A percentile compares a stretch with the other conserved stretches of the same genome.
These are phyloP conservation scores for Sporothrix phasma DNA, from an alignment of 2,329 filamentous ascomycete genomes.

Conservation along the genomic window DNA sequence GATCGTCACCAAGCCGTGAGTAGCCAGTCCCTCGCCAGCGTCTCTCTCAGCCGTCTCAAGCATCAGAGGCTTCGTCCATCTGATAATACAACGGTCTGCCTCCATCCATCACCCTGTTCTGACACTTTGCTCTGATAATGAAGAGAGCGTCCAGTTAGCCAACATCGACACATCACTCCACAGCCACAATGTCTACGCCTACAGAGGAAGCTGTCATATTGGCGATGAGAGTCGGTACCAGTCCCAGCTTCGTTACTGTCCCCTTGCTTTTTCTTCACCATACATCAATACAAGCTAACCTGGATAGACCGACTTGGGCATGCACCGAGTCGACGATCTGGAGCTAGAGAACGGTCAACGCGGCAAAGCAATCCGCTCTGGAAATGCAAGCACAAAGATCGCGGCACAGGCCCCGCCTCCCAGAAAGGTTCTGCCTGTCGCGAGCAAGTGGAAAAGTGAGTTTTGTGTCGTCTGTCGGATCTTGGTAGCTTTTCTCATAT, in stretches of 20 bases:
- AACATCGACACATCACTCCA: background rate
- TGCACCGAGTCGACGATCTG: constrained; percentile 16
- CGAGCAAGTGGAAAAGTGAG: constrained; percentile 13
- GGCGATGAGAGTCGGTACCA: constrained; percentile 3
- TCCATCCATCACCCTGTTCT: background rate
- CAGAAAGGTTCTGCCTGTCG: background rate
- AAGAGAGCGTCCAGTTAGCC: background rate
- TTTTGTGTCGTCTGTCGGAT: no score
- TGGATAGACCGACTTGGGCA: constrained; percentile 16
- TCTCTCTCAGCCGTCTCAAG: no score
- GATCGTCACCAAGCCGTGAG: background rate
- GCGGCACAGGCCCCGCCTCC: background rate
- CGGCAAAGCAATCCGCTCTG: background rate
- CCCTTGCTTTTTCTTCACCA: no score
- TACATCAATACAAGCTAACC: background rate
- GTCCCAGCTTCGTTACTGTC: background rate
- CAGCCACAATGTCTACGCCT: background rate
- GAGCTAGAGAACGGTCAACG: constrained; percentile 15
- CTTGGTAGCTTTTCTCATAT: no score
- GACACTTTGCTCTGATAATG: background rate
- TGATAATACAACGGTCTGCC: background rate
- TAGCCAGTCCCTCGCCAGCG: background rate
- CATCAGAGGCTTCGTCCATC: background rate
- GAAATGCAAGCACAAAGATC: background rate
- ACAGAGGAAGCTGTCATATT: background rate